phyloP scores from a whole-genome alignment of 2,329 filamentous ascomycete species.

The Raffaelea deltoideospora region DNA sequence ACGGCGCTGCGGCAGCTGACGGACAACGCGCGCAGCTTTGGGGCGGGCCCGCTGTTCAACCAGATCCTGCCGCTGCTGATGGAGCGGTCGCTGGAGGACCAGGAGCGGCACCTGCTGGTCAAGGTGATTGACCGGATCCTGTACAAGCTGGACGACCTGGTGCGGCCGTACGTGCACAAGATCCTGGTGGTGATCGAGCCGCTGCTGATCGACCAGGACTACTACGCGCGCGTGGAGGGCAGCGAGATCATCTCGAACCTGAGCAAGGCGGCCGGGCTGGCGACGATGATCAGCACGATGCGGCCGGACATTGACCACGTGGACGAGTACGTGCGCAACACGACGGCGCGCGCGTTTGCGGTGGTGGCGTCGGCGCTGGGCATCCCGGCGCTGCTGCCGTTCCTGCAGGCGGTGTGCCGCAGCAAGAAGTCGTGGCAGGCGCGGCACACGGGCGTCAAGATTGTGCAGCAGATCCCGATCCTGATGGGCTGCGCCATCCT shows the following conservation, averaged over 20 bases:
- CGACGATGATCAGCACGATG: constrained; percentile 99
- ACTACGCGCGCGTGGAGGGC: constrained; percentile 95
- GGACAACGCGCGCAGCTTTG: constrained; percentile 92
- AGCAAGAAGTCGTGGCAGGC: constrained; percentile 99
- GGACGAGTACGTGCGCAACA: constrained; percentile 97
- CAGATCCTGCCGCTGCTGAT: constrained; percentile 93
- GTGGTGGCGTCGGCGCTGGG: constrained; percentile 93
- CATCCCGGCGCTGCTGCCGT: constrained; percentile 87
- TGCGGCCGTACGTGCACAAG: constrained; percentile 93
- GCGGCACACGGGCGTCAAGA: constrained; percentile 95
- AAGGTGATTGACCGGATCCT: constrained; percentile 98
- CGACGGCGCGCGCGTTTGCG: constrained; percentile 89
- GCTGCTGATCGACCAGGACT: constrained; percentile 97
- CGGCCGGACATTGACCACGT: constrained; percentile 96
- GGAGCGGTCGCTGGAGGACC: constrained; percentile 96
- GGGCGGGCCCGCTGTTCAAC: constrained; percentile 86
- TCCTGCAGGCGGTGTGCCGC: constrained; percentile 86
- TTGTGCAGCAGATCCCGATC: constrained; percentile 96
- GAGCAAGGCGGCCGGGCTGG: constrained; percentile 87
- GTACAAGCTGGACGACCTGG: constrained; percentile 95
- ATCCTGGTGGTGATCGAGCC: constrained; percentile 98
- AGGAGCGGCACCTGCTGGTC: constrained; percentile 93
- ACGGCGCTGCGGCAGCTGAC: constrained; percentile 93
- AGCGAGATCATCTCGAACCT: constrained; percentile 98
- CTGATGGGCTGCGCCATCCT: constrained; percentile 96